Conservation (phyloP, 176 grass and related monocot genomes). For the Cenchrus purpureus region DNA sequence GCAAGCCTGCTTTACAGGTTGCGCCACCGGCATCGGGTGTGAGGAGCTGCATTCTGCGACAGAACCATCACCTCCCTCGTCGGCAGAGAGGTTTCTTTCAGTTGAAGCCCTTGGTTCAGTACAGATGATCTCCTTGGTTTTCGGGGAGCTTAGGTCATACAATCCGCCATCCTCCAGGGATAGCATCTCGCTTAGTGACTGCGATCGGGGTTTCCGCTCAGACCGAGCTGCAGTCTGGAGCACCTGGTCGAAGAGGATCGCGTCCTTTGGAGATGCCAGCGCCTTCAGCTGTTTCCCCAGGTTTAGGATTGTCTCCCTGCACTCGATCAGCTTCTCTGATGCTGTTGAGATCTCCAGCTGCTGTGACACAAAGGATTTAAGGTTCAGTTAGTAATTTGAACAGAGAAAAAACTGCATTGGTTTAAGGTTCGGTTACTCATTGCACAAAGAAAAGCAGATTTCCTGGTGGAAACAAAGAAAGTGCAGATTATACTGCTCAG, state of each 20-base stretch:
- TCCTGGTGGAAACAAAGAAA: not conserved
- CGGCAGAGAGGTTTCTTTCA: slow-evolving; percentile 17
- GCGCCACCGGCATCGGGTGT: slow-evolving; percentile 23
- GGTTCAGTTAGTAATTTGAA: not conserved
- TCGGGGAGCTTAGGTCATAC: slow-evolving; percentile 36
- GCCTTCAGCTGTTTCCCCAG: slow-evolving; percentile 89
- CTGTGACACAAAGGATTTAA: slow-evolving; percentile 35
- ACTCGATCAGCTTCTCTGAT: slow-evolving; percentile 80
- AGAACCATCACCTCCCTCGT: not conserved
- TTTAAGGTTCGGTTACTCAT: not conserved
- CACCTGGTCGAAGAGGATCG: slow-evolving; percentile 55
- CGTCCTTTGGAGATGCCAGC: slow-evolving; percentile 69
- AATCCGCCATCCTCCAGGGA: slow-evolving; percentile 45
- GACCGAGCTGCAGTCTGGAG: slow-evolving; percentile 25
- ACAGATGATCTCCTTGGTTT: slow-evolving; percentile 61
- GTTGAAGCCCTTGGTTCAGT: slow-evolving; percentile 26
- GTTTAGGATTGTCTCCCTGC: slow-evolving; percentile 84
- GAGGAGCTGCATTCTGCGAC: slow-evolving; percentile 5
- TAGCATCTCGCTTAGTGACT: slow-evolving; percentile 55
- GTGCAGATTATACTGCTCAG: not conserved
- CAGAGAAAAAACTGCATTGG: not conserved
- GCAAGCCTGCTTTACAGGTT: not conserved
- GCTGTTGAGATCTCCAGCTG: slow-evolving; percentile 65
- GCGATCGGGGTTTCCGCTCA: slow-evolving; percentile 38
- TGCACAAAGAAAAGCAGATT: not conserved